These are phyloP conservation scores for Begonia peltatifolia DNA, from an alignment of 306 rosid species.

Conservation along the genomic window DNA sequence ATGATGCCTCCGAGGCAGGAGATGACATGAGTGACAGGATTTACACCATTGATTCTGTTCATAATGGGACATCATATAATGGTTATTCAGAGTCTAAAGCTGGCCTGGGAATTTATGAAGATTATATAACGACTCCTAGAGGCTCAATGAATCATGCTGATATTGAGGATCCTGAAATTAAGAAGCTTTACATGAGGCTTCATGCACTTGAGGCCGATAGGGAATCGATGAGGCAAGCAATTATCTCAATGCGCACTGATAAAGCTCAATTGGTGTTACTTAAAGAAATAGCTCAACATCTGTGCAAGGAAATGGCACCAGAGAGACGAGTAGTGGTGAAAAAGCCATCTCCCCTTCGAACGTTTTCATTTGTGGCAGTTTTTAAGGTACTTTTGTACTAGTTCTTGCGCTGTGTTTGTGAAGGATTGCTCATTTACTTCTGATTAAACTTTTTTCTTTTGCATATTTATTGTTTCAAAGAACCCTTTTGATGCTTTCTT, in stretches of 20 bases:
- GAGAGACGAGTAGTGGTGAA: constrained; percentile 30
- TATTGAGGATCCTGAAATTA: constrained; percentile 58
- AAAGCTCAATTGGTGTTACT: constrained; percentile 81
- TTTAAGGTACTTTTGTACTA: constrained; percentile 35
- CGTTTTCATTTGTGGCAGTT: constrained; percentile 34
- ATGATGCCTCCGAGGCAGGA: constrained; percentile 52
- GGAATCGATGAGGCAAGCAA: constrained; percentile 95
- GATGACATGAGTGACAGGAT: constrained; percentile 74
- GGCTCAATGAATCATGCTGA: constrained; percentile 35
- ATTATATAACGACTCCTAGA: constrained; percentile 36
- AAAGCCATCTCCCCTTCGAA: constrained; percentile 32
- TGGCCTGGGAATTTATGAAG: constrained; percentile 35
- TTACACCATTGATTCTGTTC: constrained; percentile 86
- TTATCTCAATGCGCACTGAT: constrained; percentile 82
- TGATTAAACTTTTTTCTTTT: no score
- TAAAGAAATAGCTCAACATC: constrained; percentile 94
- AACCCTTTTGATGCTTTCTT: no score
- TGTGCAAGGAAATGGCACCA: constrained; percentile 66
- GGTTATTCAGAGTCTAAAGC: constrained; percentile 42
- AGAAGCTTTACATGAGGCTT: constrained; percentile 86
- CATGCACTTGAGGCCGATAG: constrained; percentile 98
- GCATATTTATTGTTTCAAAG: no score
- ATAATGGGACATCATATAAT: constrained; percentile 34
- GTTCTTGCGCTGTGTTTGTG: no score
- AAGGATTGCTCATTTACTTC: no score